These are phyloP conservation scores for Fomitopsis serialis DNA, from an alignment of 768 basidiomycete genomes.

Conservation along the genomic window DNA sequence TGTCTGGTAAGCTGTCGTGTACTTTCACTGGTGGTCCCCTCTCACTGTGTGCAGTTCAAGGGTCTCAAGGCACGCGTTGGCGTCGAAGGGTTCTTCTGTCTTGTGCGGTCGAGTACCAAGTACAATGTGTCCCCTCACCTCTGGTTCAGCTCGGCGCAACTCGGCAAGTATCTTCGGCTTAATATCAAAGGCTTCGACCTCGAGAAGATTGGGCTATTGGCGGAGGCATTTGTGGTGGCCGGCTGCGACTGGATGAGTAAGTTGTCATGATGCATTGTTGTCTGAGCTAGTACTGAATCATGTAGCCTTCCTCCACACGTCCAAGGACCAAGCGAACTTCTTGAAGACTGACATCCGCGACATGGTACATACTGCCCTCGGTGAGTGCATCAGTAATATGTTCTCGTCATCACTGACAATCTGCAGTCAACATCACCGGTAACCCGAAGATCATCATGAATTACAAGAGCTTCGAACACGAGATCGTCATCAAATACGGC, in stretches of 20 bases:
- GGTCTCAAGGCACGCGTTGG: neutral
- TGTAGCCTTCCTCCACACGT: neutral
- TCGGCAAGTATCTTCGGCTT: neutral
- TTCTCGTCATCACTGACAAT: too few relatives aligned
- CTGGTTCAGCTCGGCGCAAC: neutral
- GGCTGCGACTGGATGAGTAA: neutral
- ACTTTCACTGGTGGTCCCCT: neutral
- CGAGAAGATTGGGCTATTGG: too few relatives aligned
- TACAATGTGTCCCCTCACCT: neutral
- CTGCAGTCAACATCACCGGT: neutral
- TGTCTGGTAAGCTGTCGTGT: too few relatives aligned
- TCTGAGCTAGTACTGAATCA: neutral
- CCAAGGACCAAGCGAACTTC: neutral
- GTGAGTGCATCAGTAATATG: neutral
- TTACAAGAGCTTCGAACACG: neutral
- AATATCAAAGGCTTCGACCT: too few relatives aligned
- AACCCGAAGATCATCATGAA: neutral
- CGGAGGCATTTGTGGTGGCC: conserved; percentile 3
- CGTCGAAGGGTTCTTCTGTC: conserved; percentile 1
- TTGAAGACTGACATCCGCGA: neutral
- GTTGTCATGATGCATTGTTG: neutral
- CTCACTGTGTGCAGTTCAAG: neutral
- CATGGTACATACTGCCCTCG: neutral
- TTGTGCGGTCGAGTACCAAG: neutral
- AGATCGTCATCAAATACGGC: conserved; percentile 1